Base-by-base conservation (phyloP, 225 moss, liverwort and hornwort species). In the Asterella californica region DNA sequence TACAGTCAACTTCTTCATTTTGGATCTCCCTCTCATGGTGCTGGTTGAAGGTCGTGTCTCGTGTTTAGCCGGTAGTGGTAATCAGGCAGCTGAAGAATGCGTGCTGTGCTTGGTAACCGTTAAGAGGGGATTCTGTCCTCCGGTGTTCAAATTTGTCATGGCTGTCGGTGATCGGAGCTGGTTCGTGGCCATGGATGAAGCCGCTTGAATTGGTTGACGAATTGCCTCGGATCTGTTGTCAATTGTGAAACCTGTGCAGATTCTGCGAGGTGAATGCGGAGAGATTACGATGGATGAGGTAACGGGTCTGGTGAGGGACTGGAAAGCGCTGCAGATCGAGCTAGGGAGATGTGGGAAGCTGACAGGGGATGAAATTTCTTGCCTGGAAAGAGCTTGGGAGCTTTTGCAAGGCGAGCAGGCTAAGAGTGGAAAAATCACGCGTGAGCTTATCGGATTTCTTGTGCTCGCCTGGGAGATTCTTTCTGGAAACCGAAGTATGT, bases 401-500 rank as follows among this genome's bases (percentile, higher is more conserved):
- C 78, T 53, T 48, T 54, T 84, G 33, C 81, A 84, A 49, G 70
- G 33, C 49, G 84, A 84, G 78, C 83, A 84, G 71, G 71, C 77
- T 9, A 79, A 78, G 72, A 78, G 74, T 68, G 78, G 81, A 24
- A 78, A 47, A 55, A 64, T 81, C 42, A 81, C 81, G 42, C 77
- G 67, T 19, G 81, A 84, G 57, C 84, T 81, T 15, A 68, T 84
- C 54, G 81, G 81, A 37, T 81, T 59, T 50, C 81, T 84, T 22
- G 84, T 81, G 52, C 67, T 84, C 42, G 81, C 77, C 29, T 84
- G 84, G 84, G 84, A 81, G 81, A 84, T 84, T 37, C 81, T 84
- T 10, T 81, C 84, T 81, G 81, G 81, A 63, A 84, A 84, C 59
- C 84, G 84, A 78, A 84, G 84, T 84, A 84, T 77, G 81, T 84